Conservation (phyloP, 306 rosid genomes). For the Lablab purpureus region DNA sequence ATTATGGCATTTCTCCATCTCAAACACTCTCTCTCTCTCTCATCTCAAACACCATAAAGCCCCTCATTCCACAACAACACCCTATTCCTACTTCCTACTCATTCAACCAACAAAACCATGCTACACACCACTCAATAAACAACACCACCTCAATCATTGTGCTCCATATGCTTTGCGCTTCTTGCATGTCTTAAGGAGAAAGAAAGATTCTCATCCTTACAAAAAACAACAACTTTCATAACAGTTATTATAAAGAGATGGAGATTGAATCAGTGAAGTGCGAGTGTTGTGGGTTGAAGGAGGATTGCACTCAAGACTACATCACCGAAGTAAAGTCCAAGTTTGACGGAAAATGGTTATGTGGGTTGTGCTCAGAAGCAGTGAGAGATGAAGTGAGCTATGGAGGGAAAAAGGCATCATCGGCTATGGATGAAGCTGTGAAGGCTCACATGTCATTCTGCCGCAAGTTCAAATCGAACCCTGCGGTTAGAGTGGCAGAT, state of each 20-base stretch:
- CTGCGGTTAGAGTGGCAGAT: slow-evolving; percentile 89
- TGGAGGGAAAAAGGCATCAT: slow-evolving; percentile 62
- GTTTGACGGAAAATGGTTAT: slow-evolving; percentile 92
- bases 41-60: slow-evolving; percentile 46
- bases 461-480: slow-evolving; percentile 85
- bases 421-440: slow-evolving; percentile 88
- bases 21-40: slow-evolving; percentile 35
- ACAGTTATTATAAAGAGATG: slow-evolving; percentile 48
- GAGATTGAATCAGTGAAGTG: slow-evolving; percentile 91
- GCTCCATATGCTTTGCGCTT: background rate
- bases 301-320: slow-evolving; percentile 92
- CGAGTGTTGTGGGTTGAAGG: slow-evolving; percentile 95
- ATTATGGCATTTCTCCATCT: slow-evolving; percentile 72
- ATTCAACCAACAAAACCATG: slow-evolving; percentile 55
- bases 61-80: slow-evolving; percentile 45
- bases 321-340: slow-evolving; percentile 74
- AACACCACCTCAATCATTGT: slow-evolving; percentile 59
- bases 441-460: slow-evolving; percentile 98
- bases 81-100: slow-evolving; percentile 50
- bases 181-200: slow-evolving; percentile 40
- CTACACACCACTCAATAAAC: slow-evolving; percentile 40
- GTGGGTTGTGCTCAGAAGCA: slow-evolving; percentile 99
- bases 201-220: slow-evolving; percentile 19
- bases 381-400: slow-evolving; percentile 81
- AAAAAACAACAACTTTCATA: background rate